Evolutionary conservation across 2,329 filamentous ascomycete species (phyloP), one percentile per base, ranked within the genome.

Genomic region (Atkinsonella hypoxylon): DNA sequence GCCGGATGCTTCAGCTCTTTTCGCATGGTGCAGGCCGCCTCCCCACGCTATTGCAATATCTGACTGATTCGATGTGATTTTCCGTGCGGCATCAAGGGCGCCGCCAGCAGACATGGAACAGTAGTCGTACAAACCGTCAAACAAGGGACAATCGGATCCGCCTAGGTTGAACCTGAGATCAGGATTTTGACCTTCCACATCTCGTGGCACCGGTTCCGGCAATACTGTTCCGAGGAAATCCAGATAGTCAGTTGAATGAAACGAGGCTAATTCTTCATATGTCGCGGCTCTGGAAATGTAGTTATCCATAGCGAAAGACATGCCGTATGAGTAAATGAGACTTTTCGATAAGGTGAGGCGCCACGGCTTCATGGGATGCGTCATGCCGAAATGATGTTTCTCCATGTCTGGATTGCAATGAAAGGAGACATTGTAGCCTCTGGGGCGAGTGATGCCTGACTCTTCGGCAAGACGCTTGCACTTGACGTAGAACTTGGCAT

Each of bases 311-410:
- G 89, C 89, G 61, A 91, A 87, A 60, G 94, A 89, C 78, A 98
- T 88, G 57, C 93, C 93, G 66, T 97, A 97, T 1, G 89, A 86
- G 64, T 94, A 84, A 56, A 98, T 89, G 45, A 98, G 79, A 61
- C 93, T 89, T 67, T 98, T 97, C 51, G 93, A 94, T 50, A 98
- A 77, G 15, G 90, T 96, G 56, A 98, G 73, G 36, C 93, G 87
- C 91, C 93, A 97, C 53, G 93, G 93, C 67, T 98, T 98, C 93
- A 98, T 98, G 18, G 93, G 93, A 72, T 98, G 93, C 10, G 88
- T 90, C 70, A 88, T 85, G 57, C 93, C 93, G 66, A 98, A 98
- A 67, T 98, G 93, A 68, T 97, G 91, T 64, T 87, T 86, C 70
- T 98, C 93, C 65, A 97, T 94, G 53, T 88, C 83, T 1, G 90